Percentiles rank a stretch among this genome's conserved stretches.
Evolutionary conservation across 805 yeast species (phyloP).

Genomic region (Kluyveromyces dobzhanskii): DNA sequence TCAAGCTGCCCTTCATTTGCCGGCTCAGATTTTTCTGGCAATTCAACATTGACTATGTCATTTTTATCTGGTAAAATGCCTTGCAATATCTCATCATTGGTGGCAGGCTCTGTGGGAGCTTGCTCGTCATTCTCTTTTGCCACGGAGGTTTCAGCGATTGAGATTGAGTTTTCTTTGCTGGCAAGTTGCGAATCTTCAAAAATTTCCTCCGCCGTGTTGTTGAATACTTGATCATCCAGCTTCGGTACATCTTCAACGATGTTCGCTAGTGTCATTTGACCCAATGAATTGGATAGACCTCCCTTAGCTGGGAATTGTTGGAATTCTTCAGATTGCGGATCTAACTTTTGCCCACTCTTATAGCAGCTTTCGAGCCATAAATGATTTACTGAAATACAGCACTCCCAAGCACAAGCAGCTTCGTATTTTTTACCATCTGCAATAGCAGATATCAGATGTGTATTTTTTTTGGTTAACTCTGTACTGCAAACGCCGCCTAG

Average conservation of each 20-base stretch:
- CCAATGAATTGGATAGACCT: conserved; percentile 10
- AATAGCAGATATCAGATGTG: conserved; percentile 63
- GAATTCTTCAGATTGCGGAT: conserved; percentile 5
- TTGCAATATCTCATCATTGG: too few species aligned
- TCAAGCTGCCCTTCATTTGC: too few species aligned
- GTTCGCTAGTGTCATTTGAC: conserved; percentile 8
- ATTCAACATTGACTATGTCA: neutral
- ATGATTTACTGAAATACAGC: conserved; percentile 53
- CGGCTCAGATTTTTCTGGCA: too few species aligned
- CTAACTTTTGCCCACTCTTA: conserved; percentile 12
- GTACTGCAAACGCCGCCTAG: conserved; percentile 76
- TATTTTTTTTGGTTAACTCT: conserved; percentile 51
- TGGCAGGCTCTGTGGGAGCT: neutral
- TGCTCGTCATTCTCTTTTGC: neutral
- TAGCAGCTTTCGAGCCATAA: conserved; percentile 83
- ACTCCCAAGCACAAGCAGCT: conserved; percentile 62
- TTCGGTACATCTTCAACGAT: neutral
- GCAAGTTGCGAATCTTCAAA: neutral
- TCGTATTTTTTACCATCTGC: conserved; percentile 66
- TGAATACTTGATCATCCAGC: neutral
- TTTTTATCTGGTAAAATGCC: too few species aligned
- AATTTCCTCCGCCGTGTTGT: neutral
- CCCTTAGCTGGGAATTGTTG: conserved; percentile 7
- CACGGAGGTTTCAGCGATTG: neutral
- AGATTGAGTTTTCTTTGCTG: neutral